Evolutionary conservation across 345 rosid species (phyloP), one percentile per base, ranked within the genome.

Genomic region (Heritiera littoralis): DNA sequence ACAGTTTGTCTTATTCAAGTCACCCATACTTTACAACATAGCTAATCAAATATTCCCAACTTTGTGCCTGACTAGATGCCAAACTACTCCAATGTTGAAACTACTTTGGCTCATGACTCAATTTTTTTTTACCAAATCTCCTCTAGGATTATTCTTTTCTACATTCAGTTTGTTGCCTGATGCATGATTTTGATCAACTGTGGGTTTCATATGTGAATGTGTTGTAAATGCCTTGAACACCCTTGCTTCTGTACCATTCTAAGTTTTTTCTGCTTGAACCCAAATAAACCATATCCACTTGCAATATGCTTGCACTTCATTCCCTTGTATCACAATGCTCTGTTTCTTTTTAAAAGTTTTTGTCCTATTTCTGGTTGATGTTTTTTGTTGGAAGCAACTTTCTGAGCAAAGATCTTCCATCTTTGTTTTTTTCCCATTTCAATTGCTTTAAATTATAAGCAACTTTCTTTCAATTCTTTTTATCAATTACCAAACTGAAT

Each of bases 401-500:
- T 15, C 58, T 69, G 14, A 2, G n/a, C 17, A 15, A 54, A 54
- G 17, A 54, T 54, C 56, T 71, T 30, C 59, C 12, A 7, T 49
- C 43, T 30, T 71, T 49, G 23, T 43, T 40, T 49, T 49, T 74
- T 49, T 60, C 65, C 64, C 6, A 43, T 82, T 64, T 9, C 45
- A 76, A 70, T 13, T 45, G 59, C 76, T 64, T 32, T 67, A 35
- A 77, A 75, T 71, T 75, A 65, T 55, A 9, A 77, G 79, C 74
- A 81, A 51, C 79, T 80, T 81, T 52, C 76, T 43, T 43, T 76
- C 71, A 79, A 20, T 68, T 84, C 69, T 77, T 35, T 49, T 60
- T 76, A 58, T 60, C 60, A 77, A 60, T 55, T 76, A 81, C 48
- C 15, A 8, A 28, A 61, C 76, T 88, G 68, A 81, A 65, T 72